Percentiles rank a stretch among this genome's conserved stretches.
Evolutionary conservation across 208 protist genomes (phyloP).

Genomic region (Wallacemonas sp.): DNA sequence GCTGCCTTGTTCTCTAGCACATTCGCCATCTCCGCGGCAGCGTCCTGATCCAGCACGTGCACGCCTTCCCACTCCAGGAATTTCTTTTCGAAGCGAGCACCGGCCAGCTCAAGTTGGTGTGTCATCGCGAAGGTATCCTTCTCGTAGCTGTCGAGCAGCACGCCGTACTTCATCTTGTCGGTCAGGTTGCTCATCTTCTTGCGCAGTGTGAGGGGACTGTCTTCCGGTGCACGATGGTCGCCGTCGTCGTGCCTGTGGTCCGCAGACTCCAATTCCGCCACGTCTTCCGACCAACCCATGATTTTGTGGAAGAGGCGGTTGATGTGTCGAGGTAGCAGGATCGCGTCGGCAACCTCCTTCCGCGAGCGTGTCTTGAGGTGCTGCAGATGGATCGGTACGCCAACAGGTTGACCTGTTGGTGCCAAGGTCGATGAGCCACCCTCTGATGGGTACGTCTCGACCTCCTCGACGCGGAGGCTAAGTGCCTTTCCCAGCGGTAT

Average conservation of each 20-base stretch:
- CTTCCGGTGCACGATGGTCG: not conserved
- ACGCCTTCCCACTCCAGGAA: constrained; percentile 89
- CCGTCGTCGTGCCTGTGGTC: no score
- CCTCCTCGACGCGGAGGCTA: constrained; percentile 68
- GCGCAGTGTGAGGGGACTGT: constrained; percentile 30
- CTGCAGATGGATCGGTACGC: constrained; percentile 73
- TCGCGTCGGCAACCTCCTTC: constrained; percentile 70
- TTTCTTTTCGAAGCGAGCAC: constrained; percentile 76
- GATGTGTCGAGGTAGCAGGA: constrained; percentile 82
- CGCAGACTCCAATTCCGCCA: constrained; percentile 66
- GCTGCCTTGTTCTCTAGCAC: constrained; percentile 70
- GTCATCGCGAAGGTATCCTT: constrained; percentile 88
- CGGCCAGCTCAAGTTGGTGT: constrained; percentile 74
- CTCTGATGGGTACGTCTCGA: constrained; percentile 47
- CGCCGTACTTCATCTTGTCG: constrained; percentile 87
- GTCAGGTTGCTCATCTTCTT: constrained; percentile 59
- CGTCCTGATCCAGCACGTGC: constrained; percentile 80
- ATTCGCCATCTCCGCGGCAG: constrained; percentile 46
- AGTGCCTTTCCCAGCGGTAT: constrained; percentile 77
- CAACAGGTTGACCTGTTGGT: no score
- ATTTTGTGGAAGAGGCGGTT: constrained; percentile 92
- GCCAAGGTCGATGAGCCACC: no score
- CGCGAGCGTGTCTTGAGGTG: constrained; percentile 48
- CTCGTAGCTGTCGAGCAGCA: constrained; percentile 83
- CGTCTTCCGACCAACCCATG: constrained; percentile 90